These are phyloP conservation scores for Coix lacrymajobi DNA, from an alignment of 176 grass and related monocot species.

Conservation along the genomic window DNA sequence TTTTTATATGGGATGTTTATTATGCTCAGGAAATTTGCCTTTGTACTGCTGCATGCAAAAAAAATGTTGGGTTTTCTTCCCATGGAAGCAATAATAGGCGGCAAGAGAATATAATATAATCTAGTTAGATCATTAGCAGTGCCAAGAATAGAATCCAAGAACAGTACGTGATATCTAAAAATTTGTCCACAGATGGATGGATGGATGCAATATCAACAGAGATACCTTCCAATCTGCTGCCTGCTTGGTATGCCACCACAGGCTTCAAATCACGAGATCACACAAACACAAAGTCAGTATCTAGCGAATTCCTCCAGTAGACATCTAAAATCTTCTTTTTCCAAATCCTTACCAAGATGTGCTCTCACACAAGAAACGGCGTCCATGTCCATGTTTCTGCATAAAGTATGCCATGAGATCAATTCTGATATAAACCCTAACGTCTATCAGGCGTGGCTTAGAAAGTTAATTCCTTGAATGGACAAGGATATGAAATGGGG, in stretches of 20 bases:
- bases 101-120: constrained; percentile 37
- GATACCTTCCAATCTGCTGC: constrained; percentile 15
- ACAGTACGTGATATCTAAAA: constrained; percentile 18
- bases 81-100: constrained; percentile 10
- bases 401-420: neutral
- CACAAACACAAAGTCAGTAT: constrained; percentile 16
- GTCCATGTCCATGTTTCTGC: neutral
- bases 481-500: neutral
- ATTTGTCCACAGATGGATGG: constrained; percentile 10
- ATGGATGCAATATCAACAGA: constrained; percentile 19
- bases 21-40: neutral
- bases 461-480: neutral
- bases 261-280: constrained; percentile 7
- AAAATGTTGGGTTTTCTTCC: constrained; percentile 22
- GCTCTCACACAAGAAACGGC: neutral
- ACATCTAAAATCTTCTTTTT: constrained; percentile 12
- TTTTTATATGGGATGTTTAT: constrained; percentile 2
- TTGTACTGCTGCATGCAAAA: neutral
- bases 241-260: constrained; percentile 6
- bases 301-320: neutral
- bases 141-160: constrained; percentile 40
- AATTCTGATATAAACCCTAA: neutral
- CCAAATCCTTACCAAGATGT: neutral
- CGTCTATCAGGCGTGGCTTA: neutral
- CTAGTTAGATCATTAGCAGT: constrained; percentile 6